Evolutionary conservation across 2,329 filamentous ascomycete species (phyloP), one percentile per base, ranked within the genome.

Genomic region (Ophiostoma novo-ulmi): DNA sequence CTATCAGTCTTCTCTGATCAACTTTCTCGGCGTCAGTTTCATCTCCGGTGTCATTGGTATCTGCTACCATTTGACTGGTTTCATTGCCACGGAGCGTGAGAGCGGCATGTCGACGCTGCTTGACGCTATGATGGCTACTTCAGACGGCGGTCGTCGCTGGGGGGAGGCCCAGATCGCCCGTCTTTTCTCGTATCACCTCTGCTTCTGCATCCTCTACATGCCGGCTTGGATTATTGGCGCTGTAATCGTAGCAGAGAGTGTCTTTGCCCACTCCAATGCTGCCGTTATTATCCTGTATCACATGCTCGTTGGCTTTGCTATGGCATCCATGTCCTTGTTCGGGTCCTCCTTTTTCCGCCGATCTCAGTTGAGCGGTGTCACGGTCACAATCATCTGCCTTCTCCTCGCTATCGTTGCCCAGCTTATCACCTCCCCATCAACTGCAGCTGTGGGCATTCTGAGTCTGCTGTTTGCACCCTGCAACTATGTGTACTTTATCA

Each of bases 41-140:
- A 88, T 96, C 75, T 87, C 93, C 68, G 90, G 89, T 26, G 85
- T 95, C 70, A 88, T 95, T 65, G 92, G 92, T 70, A 86, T 97
- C 36, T 90, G 89, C 52, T 97, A 97, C 78, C 93, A 97, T 76
- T 83, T 97, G 71, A 92, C 92, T 0, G 94, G 94, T 10, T 88
- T 94, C 75, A 89, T 97, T 78, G 93, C 94, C 8, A 88, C 89
- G 1, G 94, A 97, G 80, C 85, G 94, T 70, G 94, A 97, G 81
- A 83, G 88, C 20, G 94, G 93, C 71, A 95, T 97, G 86, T 92
- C 92, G 5, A 91, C 93, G 73, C 83, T 97, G 38, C 88, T 97
- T 63, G 94, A 97, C 79, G 90, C 92, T 70, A 97, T 97, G 92
- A 94, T 95, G 84, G 90, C 92, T 0, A 91, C 91, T 70, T 74